Evolutionary conservation across 2,329 filamentous ascomycete genomes (phyloP).

Genomic region (Apiospora hydei): DNA sequence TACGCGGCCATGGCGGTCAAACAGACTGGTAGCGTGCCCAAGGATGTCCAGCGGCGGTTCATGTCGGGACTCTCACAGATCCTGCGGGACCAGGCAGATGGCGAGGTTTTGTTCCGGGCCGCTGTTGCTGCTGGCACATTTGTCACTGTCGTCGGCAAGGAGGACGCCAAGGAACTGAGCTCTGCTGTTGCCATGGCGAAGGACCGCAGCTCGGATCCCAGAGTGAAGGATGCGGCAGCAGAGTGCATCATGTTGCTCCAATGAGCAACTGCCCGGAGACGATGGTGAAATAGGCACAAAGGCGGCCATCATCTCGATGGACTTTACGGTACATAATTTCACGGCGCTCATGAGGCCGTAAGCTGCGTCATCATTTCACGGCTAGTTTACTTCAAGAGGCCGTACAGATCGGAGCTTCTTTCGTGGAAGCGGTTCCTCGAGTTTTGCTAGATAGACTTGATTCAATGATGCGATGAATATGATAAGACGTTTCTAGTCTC

Average conservation of each 20-base stretch:
- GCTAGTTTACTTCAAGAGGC: not conserved
- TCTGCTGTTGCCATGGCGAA: constrained; percentile 52
- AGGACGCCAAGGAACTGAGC: constrained; percentile 51
- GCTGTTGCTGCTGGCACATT: constrained; percentile 86
- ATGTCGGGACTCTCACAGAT: constrained; percentile 69
- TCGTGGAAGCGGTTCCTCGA: not conserved
- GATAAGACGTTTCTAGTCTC: not conserved
- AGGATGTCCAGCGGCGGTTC: constrained; percentile 57
- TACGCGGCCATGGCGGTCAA: constrained; percentile 74
- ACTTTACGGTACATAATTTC: not conserved
- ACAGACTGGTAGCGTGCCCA: constrained; percentile 38
- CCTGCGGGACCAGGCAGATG: constrained; percentile 72
- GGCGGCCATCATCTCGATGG: not conserved
- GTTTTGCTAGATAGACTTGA: not conserved
- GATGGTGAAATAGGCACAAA: not conserved
- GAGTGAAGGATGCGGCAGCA: constrained; percentile 54
- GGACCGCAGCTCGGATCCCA: constrained; percentile 53
- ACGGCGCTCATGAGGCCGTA: not conserved
- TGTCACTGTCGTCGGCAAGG: constrained; percentile 62
- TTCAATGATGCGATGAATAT: not conserved
- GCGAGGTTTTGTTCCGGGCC: constrained; percentile 82
- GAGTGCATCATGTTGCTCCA: constrained; percentile 53
- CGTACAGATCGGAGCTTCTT: not conserved
- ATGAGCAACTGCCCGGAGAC: constrained; percentile 24
- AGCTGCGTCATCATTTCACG: not conserved